Base-by-base conservation (phyloP, 2,329 filamentous ascomycete species). In the Tolypocladium ovalisporum region DNA sequence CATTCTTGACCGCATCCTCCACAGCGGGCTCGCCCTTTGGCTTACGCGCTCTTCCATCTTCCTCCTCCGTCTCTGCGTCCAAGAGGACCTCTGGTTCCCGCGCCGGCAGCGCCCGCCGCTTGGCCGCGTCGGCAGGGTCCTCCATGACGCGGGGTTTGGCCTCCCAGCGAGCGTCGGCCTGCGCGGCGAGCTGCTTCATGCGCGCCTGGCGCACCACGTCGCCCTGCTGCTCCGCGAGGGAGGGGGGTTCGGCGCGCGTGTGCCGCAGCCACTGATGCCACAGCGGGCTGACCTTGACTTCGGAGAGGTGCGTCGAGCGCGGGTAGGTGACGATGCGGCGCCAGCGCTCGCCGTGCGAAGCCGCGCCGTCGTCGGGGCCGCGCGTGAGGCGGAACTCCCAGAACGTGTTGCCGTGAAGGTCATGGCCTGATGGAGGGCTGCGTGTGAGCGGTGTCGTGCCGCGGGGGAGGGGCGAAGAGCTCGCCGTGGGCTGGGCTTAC, bases 221-320 rank as follows among this genome's bases (percentile, higher is more conserved):
- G 37, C 67, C 68, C 8, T 71, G 65, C 68, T 86, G 83, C 68
- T 88, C 85, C 1, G 71, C 69, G 13, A 87, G 68, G 2, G 74
- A 78, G 1, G 85, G 85, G 2, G 84, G 74, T 0, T 77, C 67
- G 2, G 66, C 60, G 24, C 85, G 80, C 52, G 79, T 81, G 68
- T 87, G 76, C 19, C 85, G 81, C 54, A 88, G 75, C 85, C 85
- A 88, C 65, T 87, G 84, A 70, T 87, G 84, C 85, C 85, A 88
- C 61, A 78, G 76, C 13, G 85, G 84, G 55, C 79, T 73, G 59
- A 87, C 82, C 57, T 71, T 71, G 56, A 86, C 77, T 37, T 81
- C 76, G 63, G 76, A 80, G 64, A 76, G 74, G 67, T 82, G 81
- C 3, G 78, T 77, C 49, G 73, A 73, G 54, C 75, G 71, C 13